Evolutionary conservation across 164 flowering plant genomes (phyloP), one percentile per base, ranked within the genome.

Genomic region (Pachysandra terminalis): DNA sequence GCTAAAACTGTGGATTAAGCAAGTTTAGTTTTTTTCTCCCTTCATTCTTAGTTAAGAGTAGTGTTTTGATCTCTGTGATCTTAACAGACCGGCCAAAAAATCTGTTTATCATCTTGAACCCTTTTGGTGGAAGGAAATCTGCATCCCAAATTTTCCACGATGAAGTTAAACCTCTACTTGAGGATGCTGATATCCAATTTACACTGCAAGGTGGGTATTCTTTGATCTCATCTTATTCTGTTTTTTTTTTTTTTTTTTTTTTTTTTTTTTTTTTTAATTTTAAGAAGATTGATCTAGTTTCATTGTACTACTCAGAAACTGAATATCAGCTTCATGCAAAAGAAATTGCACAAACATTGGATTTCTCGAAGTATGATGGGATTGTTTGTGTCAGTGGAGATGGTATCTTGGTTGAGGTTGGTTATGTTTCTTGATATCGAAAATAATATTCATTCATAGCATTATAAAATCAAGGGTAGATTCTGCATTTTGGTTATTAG

Each of bases 371-470:
- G 72, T 90, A 85, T 68, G 99, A 95, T 76, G 99, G 99, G 15
- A 83, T 95, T 65, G 88, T 92, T 61, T 95, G 99, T 74, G 90
- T 95, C 48, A 95, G 98, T 68, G 99, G 99, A 48, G 99, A 95
- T 81, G 98, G 98, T 62, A 78, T 89, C 67, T 79, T 92, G 71
- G 99, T 89, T 74, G 98, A 95, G 98, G 98, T 92, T 67, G 54
- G 89, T 76, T 69, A 14, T 35, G 45, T 9, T 56, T 65, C 17
- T 22, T n/a, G 1, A 14, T 10, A 8, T 15, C 41, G 17, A 45
- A 3, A 10, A 45, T 45, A 45, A 45, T 10, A 1, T 5, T 45
- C 14, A 45, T 10, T 10, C 51, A 10, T 45, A 45, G 17, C 2
- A 13, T 45, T 45, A 10, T 3, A 45, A 45, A n/a, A 10, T 45